Evolutionary conservation across 2,329 filamentous ascomycete genomes (phyloP).

Genomic region (Clathrospora elynae): DNA sequence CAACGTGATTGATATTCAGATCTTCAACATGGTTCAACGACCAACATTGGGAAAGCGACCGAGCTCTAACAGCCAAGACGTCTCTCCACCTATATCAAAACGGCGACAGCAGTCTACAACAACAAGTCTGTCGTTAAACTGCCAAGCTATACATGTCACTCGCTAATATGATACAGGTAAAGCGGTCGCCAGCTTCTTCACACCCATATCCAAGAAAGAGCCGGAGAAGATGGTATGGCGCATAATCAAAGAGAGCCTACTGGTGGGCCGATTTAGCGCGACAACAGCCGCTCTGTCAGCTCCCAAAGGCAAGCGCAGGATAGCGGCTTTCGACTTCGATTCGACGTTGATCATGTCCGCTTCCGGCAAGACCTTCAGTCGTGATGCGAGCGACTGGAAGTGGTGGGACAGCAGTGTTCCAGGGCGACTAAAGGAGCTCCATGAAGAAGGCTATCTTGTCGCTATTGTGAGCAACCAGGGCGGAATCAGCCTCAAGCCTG

Average conservation of each 20-base stretch:
- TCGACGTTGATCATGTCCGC: conserved; percentile 81
- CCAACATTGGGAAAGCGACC: conserved; percentile 42
- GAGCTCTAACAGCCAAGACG: conserved; percentile 49
- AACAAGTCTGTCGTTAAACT: conserved; percentile 54
- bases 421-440: conserved; percentile 66
- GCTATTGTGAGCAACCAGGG: conserved; percentile 89
- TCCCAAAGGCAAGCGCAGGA: conserved; percentile 29
- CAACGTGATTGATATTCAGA: not conserved
- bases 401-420: conserved; percentile 86
- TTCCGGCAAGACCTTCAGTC: conserved; percentile 79
- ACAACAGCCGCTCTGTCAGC: conserved; percentile 18
- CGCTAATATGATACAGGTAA: conserved; percentile 57
- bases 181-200: conserved; percentile 85
- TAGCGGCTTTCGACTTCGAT: conserved; percentile 61
- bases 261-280: conserved; percentile 74
- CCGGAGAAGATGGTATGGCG: conserved; percentile 76
- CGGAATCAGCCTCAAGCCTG: conserved; percentile 74
- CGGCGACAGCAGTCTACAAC: conserved; percentile 60
- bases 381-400: conserved; percentile 80
- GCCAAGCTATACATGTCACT: not conserved
- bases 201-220: conserved; percentile 80
- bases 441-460: conserved; percentile 75
- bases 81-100: conserved; percentile 64
- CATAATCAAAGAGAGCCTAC: conserved; percentile 68
- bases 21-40: conserved; percentile 25